Percentiles rank a stretch among this genome's conserved stretches.
Conservation (phyloP, 768 basidiomycete species). For the Pleurotus tuoliensis region DNA sequence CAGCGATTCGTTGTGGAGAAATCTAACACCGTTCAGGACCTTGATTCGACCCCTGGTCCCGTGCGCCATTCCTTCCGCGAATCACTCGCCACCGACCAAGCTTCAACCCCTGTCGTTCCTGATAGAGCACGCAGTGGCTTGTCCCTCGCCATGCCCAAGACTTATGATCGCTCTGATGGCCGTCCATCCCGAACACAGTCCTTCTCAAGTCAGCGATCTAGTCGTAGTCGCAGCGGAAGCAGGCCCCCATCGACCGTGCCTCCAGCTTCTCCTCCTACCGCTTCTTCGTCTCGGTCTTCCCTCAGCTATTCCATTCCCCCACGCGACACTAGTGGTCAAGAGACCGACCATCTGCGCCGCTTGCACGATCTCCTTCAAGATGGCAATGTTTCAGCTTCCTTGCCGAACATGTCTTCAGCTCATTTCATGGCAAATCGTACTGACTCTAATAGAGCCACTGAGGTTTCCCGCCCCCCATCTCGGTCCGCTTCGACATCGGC, state of each 20-base stretch:
- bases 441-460: slow-evolving; percentile 13
- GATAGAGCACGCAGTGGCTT: neutral
- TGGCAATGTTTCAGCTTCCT: slow-evolving; percentile 36
- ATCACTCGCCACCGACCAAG: neutral
- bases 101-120: neutral
- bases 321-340: slow-evolving; percentile 18
- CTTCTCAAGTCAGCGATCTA: slow-evolving; percentile 17
- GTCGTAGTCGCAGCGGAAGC: slow-evolving; percentile 1
- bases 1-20: neutral
- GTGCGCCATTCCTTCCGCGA: neutral
- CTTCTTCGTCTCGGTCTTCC: slow-evolving; percentile 20
- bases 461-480: slow-evolving; percentile 14
- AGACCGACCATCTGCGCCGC: slow-evolving; percentile 30
- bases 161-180: slow-evolving; percentile 1
- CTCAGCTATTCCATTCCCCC: slow-evolving; percentile 15
- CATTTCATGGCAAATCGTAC: slow-evolving; percentile 20
- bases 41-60: neutral
- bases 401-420: slow-evolving; percentile 32
- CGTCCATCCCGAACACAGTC: slow-evolving; percentile 17
- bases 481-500: slow-evolving; percentile 14
- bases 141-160: slow-evolving; percentile 6
- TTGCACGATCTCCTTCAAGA: slow-evolving; percentile 47
- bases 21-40: neutral
- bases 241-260: slow-evolving; percentile 10
- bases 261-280: slow-evolving; percentile 9